A percentile compares a stretch with the other conserved stretches of the same genome.
Conservation (phyloP, 225 moss, liverwort and hornwort genomes). For the Anthoceros angustus region DNA sequence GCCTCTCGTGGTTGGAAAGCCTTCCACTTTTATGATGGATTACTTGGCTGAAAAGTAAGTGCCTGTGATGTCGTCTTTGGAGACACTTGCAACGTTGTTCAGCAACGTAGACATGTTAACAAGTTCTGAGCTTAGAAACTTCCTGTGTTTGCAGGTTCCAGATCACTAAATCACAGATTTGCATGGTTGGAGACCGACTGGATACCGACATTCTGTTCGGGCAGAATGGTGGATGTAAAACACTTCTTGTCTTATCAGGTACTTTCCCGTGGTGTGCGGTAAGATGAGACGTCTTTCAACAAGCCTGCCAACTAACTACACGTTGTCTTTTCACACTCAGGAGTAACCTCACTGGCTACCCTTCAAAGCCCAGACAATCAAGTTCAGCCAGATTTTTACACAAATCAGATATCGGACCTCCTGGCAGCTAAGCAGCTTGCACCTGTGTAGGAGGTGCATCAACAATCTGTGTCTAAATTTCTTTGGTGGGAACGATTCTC, state of each 20-base stretch:
- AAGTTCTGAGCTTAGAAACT: background rate
- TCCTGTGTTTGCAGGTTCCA: constrained; percentile 38
- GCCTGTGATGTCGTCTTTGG: background rate
- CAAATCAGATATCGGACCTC: constrained; percentile 58
- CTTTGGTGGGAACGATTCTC: too few relatives aligned
- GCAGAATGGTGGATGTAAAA: constrained; percentile 68
- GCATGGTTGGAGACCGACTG: constrained; percentile 87
- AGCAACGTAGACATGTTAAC: too few relatives aligned
- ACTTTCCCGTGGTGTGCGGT: background rate
- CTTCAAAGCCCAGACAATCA: constrained; percentile 51
- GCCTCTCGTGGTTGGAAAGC: constrained; percentile 73
- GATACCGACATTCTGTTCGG: constrained; percentile 93
- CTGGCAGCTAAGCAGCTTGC: constrained; percentile 38
- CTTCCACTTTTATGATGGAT: constrained; percentile 87
- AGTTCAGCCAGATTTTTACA: constrained; percentile 58
- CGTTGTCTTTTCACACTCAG: constrained; percentile 21
- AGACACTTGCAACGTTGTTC: too few relatives aligned
- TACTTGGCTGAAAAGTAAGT: constrained; percentile 60
- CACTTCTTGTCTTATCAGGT: constrained; percentile 81
- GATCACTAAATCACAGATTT: constrained; percentile 60
- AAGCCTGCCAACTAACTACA: background rate
- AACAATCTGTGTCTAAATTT: background rate
- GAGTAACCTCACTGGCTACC: constrained; percentile 63
- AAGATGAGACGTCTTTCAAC: background rate
- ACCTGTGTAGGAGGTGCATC: constrained; percentile 8